phyloP scores from a whole-genome alignment of 257 asterid genomes.

The Buddleja alternifolia region DNA sequence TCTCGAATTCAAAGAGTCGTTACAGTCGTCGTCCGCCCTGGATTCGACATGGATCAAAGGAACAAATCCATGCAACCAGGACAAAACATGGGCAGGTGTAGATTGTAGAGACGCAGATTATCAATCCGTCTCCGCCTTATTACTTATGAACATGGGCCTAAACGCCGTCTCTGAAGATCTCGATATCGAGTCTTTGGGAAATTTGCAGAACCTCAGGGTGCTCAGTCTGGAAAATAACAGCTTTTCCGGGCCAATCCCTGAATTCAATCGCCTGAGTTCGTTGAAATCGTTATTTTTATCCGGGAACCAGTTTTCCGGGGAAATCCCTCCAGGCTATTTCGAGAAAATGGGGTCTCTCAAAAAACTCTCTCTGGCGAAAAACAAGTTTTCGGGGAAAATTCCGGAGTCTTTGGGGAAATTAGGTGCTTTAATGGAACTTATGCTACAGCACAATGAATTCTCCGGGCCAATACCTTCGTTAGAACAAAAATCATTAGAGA shows the following conservation, averaged over 20 bases:
- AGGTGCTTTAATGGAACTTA: slow-evolving; percentile 38
- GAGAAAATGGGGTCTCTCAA: slow-evolving; percentile 52
- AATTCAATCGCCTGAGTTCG: slow-evolving; percentile 54
- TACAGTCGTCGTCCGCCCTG: slow-evolving; percentile 49
- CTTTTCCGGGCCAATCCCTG: slow-evolving; percentile 39
- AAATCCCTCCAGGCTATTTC: slow-evolving; percentile 53
- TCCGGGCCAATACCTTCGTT: slow-evolving; percentile 61
- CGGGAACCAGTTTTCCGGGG: slow-evolving; percentile 61
- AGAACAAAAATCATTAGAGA: slow-evolving; percentile 44
- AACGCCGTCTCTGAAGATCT: slow-evolving; percentile 44
- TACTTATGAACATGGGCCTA: slow-evolving; percentile 52
- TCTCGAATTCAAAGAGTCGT: slow-evolving; percentile 55
- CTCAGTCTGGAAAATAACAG: slow-evolving; percentile 60
- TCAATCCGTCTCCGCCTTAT: slow-evolving; percentile 41
- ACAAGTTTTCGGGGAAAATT: slow-evolving; percentile 62
- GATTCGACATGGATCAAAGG: slow-evolving; percentile 65
- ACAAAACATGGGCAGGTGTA: slow-evolving; percentile 59
- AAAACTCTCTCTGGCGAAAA: slow-evolving; percentile 50
- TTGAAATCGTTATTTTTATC: slow-evolving; percentile 53
- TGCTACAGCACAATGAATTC: slow-evolving; percentile 57
- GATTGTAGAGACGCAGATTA: slow-evolving; percentile 45
- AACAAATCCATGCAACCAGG: slow-evolving; percentile 58
- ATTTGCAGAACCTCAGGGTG: slow-evolving; percentile 50
- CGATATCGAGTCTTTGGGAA: slow-evolving; percentile 37
- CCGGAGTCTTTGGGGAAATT: slow-evolving; percentile 54